Conservation (phyloP, 768 basidiomycete species). For the Gloeostereum incarnatum region DNA sequence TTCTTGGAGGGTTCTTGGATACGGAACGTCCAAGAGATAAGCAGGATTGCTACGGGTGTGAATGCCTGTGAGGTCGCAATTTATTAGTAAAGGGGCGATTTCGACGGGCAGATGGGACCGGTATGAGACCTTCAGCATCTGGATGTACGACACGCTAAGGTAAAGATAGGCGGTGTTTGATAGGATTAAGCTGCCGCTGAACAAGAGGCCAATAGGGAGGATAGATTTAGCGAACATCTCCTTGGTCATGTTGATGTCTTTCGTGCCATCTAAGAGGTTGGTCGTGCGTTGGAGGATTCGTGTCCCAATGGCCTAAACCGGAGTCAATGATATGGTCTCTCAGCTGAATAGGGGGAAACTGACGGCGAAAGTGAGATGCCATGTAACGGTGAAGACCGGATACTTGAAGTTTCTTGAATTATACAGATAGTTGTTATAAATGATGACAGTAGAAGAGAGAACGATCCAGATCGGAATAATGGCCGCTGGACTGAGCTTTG, state of each 20-base stretch:
- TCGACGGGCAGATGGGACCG: background rate
- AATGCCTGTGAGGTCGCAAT: constrained; percentile 26
- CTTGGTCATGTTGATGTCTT: constrained; percentile 72
- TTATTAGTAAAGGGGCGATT: background rate
- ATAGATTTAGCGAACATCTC: constrained; percentile 79
- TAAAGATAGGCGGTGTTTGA: constrained; percentile 92
- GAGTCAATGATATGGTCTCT: background rate
- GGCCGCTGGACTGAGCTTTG: constrained; percentile 51
- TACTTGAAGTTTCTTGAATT: constrained; percentile 76
- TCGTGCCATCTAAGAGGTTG: constrained; percentile 64
- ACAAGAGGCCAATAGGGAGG: constrained; percentile 87
- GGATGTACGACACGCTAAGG: constrained; percentile 89
- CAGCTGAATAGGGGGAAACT: background rate
- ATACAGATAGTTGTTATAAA: constrained; percentile 93
- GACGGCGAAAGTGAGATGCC: constrained; percentile 59
- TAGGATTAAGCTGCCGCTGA: constrained; percentile 84
- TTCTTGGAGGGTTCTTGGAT: constrained; percentile 56
- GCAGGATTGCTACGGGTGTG: constrained; percentile 52
- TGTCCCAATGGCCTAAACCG: constrained; percentile 64
- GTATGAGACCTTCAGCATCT: constrained; percentile 76
- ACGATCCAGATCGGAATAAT: constrained; percentile 93
- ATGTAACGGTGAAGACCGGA: constrained; percentile 91
- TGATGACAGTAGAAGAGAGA: constrained; percentile 83
- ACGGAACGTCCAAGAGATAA: constrained; percentile 63
- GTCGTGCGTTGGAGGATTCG: constrained; percentile 80